These are phyloP conservation scores for Oemleria cerasiformis DNA, from an alignment of 306 rosid genomes.

Conservation along the genomic window DNA sequence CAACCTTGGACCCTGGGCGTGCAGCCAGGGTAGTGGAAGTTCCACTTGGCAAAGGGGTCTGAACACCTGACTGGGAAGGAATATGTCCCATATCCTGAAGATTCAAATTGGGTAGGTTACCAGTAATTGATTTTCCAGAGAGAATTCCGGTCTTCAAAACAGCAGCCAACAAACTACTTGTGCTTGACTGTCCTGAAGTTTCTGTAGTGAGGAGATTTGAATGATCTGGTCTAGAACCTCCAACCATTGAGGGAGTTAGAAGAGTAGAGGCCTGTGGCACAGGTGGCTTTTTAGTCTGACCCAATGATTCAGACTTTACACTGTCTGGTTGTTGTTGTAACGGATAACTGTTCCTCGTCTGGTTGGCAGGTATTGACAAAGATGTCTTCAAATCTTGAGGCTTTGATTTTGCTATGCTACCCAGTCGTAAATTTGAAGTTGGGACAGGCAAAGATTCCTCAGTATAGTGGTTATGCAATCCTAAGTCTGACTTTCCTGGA, in stretches of 20 bases:
- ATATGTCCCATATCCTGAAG: slow-evolving; percentile 37
- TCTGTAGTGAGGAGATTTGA: slow-evolving; percentile 35
- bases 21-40: slow-evolving; percentile 34
- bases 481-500: slow-evolving; percentile 28
- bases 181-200: slow-evolving; percentile 50
- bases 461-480: slow-evolving; percentile 32
- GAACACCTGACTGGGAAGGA: slow-evolving; percentile 40
- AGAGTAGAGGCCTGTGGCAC: slow-evolving; percentile 25
- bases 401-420: slow-evolving; percentile 43
- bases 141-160: slow-evolving; percentile 72
- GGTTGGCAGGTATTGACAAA: slow-evolving; percentile 40
- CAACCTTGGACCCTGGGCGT: slow-evolving; percentile 34
- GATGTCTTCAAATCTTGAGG: slow-evolving; percentile 42
- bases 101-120: slow-evolving; percentile 38
- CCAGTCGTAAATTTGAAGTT: slow-evolving; percentile 32
- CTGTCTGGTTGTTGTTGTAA: slow-evolving; percentile 33
- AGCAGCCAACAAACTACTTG: slow-evolving; percentile 68
- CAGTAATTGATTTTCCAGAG: slow-evolving; percentile 39
- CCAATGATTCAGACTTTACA: slow-evolving; percentile 38
- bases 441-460: slow-evolving; percentile 38
- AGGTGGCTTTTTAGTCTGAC: slow-evolving; percentile 35
- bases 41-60: slow-evolving; percentile 40
- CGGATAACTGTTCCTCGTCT: slow-evolving; percentile 31
- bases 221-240: slow-evolving; percentile 27
- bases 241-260: slow-evolving; percentile 22